Conservation (phyloP, 345 rosid genomes). For the Ricinus communis region DNA sequence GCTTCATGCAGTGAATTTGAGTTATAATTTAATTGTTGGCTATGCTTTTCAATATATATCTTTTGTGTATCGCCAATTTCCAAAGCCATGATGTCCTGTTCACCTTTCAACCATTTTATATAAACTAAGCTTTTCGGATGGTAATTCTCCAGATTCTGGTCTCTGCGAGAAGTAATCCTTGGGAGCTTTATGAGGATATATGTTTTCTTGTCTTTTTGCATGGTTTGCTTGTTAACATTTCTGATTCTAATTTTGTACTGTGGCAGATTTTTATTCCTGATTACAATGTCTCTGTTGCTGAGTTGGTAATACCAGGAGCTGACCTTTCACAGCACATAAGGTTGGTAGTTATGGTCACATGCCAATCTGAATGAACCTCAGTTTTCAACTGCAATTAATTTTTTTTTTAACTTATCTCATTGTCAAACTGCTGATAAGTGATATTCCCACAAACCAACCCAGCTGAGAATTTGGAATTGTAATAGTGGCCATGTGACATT, state of each 20-base stretch:
- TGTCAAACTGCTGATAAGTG: not conserved
- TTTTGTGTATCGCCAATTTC: not conserved
- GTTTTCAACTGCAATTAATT: not conserved
- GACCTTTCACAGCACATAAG: constrained; percentile 53
- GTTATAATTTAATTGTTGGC: not conserved
- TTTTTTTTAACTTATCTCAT: not conserved
- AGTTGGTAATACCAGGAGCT: constrained; percentile 51
- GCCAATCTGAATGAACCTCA: not conserved
- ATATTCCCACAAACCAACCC: not conserved
- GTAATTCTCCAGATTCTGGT: not conserved
- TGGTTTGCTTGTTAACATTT: not conserved
- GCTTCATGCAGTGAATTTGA: not conserved
- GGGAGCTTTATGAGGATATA: not conserved
- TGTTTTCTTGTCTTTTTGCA: not conserved
- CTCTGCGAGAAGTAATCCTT: not conserved
- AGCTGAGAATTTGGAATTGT: not conserved
- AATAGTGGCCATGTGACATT: not conserved
- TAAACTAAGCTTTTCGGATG: not conserved
- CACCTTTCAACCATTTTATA: not conserved
- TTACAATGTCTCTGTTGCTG: constrained; percentile 56
- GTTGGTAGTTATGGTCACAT: constrained; percentile 17
- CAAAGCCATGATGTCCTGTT: not conserved
- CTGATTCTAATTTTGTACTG: not conserved
- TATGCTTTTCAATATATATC: not conserved
- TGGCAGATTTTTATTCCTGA: constrained; percentile 49